phyloP scores from a whole-genome alignment of 306 rosid species.

The Vigna trinervia region DNA sequence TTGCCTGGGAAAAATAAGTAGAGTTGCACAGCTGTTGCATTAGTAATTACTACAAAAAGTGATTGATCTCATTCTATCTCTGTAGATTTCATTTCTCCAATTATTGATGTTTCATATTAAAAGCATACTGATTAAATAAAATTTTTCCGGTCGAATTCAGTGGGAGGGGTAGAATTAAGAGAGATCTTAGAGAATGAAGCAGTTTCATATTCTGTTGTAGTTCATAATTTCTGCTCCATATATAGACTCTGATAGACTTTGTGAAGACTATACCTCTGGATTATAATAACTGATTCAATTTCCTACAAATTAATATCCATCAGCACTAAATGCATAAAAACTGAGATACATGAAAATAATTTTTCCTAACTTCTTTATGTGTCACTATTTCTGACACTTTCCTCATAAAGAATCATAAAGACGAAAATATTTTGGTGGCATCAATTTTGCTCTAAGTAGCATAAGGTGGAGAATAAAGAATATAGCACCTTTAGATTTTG shows the following conservation, averaged over 20 bases:
- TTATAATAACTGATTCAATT: not conserved
- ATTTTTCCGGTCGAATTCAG: not conserved
- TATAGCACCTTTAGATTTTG: not conserved
- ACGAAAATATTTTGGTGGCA: slow-evolving; percentile 17
- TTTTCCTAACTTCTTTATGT: not conserved
- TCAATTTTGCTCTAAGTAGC: slow-evolving; percentile 8
- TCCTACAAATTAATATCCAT: not conserved
- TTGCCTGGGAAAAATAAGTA: not conserved
- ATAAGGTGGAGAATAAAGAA: not conserved
- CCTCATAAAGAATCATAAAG: slow-evolving; percentile 2
- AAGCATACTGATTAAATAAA: slow-evolving; percentile 2
- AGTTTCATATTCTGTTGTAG: not conserved
- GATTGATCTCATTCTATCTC: not conserved
- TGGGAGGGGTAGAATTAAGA: not conserved
- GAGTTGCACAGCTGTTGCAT: not conserved
- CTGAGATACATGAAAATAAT: not conserved
- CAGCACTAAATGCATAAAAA: not conserved
- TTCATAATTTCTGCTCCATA: not conserved
- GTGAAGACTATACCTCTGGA: not conserved
- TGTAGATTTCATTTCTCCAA: not conserved
- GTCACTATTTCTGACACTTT: not conserved
- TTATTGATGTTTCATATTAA: not conserved
- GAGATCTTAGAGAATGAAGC: not conserved
- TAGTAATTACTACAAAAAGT: not conserved
- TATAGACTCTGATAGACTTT: not conserved